A percentile compares a stretch with the other conserved stretches of the same genome.
phyloP scores from a whole-genome alignment of 805 yeast species.

The Lipomyces yamanashiensis region DNA sequence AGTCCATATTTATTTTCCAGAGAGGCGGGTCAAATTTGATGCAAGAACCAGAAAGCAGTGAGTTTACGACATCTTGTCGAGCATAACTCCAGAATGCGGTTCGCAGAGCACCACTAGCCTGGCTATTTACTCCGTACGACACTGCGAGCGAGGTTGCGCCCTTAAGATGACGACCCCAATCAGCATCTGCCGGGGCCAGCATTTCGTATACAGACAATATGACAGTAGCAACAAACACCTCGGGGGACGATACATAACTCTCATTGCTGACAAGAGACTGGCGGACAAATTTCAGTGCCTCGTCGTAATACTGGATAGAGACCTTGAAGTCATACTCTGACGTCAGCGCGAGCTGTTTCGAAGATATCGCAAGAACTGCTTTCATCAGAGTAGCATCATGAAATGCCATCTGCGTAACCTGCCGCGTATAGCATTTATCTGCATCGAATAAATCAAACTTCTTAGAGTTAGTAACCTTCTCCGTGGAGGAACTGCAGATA shows the following conservation, averaged over 20 bases:
- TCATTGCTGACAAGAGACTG: conserved; percentile 14
- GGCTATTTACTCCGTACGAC: conserved; percentile 15
- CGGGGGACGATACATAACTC: conserved; percentile 6
- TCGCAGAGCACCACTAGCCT: conserved; percentile 16
- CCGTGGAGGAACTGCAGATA: neutral
- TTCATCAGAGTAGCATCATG: conserved; percentile 17
- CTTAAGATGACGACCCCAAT: conserved; percentile 27
- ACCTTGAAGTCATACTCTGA: conserved; percentile 20
- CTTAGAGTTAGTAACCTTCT: neutral
- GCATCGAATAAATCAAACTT: conserved; percentile 25
- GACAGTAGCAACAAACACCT: conserved; percentile 23
- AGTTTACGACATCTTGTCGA: conserved; percentile 27
- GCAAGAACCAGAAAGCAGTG: conserved; percentile 14
- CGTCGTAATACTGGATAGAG: conserved; percentile 25
- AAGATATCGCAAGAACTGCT: conserved; percentile 25
- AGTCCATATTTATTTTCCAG: conserved; percentile 13
- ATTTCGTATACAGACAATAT: conserved; percentile 28
- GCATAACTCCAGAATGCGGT: conserved; percentile 33
- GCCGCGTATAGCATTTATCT: conserved; percentile 8
- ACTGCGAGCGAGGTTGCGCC: conserved; percentile 32
- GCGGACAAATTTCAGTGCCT: conserved; percentile 16
- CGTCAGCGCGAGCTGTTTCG: conserved; percentile 25
- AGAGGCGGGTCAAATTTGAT: conserved; percentile 17
- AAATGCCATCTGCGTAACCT: conserved; percentile 25
- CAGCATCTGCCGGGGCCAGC: conserved; percentile 31